Evolutionary conservation across 257 asterid genomes (phyloP).

Genomic region (Penstemon barbatus): DNA sequence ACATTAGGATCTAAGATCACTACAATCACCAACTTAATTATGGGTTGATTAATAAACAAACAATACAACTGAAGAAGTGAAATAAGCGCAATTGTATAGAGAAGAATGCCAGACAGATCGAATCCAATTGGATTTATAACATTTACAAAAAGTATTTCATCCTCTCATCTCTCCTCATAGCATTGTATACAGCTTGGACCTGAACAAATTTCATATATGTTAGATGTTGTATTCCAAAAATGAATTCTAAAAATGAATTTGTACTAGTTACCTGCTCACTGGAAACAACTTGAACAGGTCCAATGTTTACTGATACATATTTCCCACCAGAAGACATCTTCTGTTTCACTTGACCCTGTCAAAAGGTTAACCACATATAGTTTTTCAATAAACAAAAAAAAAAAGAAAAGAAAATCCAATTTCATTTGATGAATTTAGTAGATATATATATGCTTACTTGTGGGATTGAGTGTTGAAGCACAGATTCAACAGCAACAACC

Average conservation of each 20-base stretch:
- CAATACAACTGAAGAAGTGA: not conserved
- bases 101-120: not conserved
- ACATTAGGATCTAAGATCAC: too few species aligned
- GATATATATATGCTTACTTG: conserved; percentile 66
- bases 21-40: too few species aligned
- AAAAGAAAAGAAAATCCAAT: too few species aligned
- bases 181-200: conserved; percentile 96
- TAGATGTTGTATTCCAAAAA: conserved; percentile 5
- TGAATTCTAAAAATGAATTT: too few species aligned
- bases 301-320: conserved; percentile 88
- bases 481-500: conserved; percentile 96
- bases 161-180: conserved; percentile 87
- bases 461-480: conserved; percentile 69
- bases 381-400: too few species aligned
- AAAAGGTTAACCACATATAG: conserved; percentile 6
- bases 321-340: conserved; percentile 90
- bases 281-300: conserved; percentile 86
- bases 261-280: conserved; percentile 74
- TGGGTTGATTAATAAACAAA: too few species aligned
- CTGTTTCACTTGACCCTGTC: conserved; percentile 91
- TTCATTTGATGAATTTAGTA: too few species aligned
- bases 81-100: conserved; percentile 27
- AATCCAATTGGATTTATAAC: conserved; percentile 13
- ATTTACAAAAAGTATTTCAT: conserved; percentile 81
- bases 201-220: conserved; percentile 38